A percentile compares a stretch with the other conserved stretches of the same genome.
Conservation (phyloP, 495 filamentous ascomycete genomes). For the Mytilinidion resinicola region DNA sequence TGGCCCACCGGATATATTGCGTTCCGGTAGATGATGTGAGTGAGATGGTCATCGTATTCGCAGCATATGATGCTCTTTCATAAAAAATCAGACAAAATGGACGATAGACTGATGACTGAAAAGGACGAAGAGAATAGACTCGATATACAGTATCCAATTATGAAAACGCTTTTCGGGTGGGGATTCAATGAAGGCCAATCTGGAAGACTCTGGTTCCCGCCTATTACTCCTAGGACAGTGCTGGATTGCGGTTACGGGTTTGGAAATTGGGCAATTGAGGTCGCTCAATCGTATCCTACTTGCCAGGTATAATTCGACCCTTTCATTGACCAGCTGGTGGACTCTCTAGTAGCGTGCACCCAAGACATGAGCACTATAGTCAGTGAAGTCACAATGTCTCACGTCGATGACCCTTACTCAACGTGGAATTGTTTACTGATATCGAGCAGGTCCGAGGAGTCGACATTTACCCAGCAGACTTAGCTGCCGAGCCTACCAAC, state of each 20-base stretch:
- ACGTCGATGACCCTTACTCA: too few species aligned
- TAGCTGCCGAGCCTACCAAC: conserved; percentile 22
- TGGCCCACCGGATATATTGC: conserved; percentile 68
- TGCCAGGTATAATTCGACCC: conserved; percentile 53
- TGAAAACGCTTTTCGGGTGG: conserved; percentile 63
- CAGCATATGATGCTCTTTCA: too few species aligned
- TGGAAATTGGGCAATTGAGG: conserved; percentile 73
- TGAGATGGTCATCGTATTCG: neutral
- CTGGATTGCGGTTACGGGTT: conserved; percentile 40
- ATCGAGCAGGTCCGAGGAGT: conserved; percentile 23
- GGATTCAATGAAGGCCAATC: too few species aligned
- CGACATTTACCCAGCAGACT: conserved; percentile 25
- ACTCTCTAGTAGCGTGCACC: too few species aligned
- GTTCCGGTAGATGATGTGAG: conserved; percentile 81
- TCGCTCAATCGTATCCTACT: conserved; percentile 62
- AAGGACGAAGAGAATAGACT: conserved; percentile 80
- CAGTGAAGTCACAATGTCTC: too few species aligned
- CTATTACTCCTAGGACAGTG: conserved; percentile 49
- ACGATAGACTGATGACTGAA: conserved; percentile 6
- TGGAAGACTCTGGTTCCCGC: conserved; percentile 70
- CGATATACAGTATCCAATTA: conserved; percentile 60
- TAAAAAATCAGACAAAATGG: too few species aligned
- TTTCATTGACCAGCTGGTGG: too few species aligned
- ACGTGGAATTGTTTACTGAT: too few species aligned
- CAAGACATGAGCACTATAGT: too few species aligned